These are phyloP conservation scores for Gnaphalium uliginosum DNA, from an alignment of 129 eudicot genomes.

Conservation along the genomic window DNA sequence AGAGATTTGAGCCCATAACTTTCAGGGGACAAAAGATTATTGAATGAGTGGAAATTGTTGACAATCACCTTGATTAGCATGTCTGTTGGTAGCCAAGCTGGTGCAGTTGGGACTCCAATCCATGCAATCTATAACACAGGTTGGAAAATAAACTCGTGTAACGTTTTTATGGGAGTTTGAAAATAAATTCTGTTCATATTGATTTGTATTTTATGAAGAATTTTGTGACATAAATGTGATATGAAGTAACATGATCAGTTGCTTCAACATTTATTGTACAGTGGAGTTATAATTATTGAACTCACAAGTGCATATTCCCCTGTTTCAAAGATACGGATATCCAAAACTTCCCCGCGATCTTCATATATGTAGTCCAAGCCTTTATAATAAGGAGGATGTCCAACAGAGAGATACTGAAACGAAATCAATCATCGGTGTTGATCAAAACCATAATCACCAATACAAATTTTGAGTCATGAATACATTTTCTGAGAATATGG, in stretches of 20 bases:
- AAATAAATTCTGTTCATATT: background rate
- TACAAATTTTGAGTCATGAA: background rate
- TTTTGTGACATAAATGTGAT: constrained; percentile 11
- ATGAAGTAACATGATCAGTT: background rate
- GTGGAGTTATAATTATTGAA: constrained; percentile 9
- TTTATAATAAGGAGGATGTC: constrained; percentile 91
- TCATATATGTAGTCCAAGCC: constrained; percentile 95
- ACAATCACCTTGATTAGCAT: constrained; percentile 80
- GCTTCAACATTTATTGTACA: background rate
- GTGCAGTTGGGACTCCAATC: constrained; percentile 96
- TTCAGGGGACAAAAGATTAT: background rate
- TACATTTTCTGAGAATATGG: background rate
- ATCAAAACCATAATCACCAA: background rate
- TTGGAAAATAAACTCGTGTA: background rate
- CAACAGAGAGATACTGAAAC: constrained; percentile 85
- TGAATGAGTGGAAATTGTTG: background rate
- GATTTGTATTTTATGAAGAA: background rate
- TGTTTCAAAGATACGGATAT: constrained; percentile 83
- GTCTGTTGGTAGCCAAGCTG: constrained; percentile 98
- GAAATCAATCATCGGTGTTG: background rate
- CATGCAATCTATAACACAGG: constrained; percentile 68
- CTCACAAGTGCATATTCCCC: constrained; percentile 98
- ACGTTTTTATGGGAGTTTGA: background rate
- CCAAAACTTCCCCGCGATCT: constrained; percentile 96
- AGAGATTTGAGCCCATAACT: background rate